Evolutionary conservation across 176 grass and related monocot genomes (phyloP).

Genomic region (Urochloa ruziziensis): DNA sequence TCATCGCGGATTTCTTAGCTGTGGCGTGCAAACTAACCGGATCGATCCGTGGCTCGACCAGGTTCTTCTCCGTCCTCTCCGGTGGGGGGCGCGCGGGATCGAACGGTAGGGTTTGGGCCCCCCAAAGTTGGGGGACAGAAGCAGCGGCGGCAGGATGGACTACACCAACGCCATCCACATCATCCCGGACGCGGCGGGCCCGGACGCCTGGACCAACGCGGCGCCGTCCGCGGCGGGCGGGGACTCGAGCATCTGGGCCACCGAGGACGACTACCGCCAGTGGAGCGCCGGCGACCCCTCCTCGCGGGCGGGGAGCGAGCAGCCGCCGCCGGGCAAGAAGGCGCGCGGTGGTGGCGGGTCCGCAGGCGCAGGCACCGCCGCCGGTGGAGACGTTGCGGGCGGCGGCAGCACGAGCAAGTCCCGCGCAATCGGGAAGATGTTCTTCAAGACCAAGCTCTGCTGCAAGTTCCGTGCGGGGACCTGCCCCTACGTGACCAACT

Average conservation of each 20-base stretch:
- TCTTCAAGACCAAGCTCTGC: constrained; percentile 99
- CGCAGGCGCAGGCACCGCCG: background rate
- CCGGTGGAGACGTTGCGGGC: background rate
- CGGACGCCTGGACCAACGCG: constrained; percentile 50
- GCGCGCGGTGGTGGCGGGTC: constrained; percentile 31
- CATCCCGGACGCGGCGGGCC: constrained; percentile 64
- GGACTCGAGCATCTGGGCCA: constrained; percentile 76
- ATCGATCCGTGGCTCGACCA: background rate
- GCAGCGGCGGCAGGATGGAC: constrained; percentile 39
- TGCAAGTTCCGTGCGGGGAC: constrained; percentile 91
- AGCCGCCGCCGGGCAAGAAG: constrained; percentile 78
- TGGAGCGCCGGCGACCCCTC: constrained; percentile 53
- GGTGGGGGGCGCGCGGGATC: background rate
- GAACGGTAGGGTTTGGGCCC: background rate
- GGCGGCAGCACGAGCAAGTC: constrained; percentile 59
- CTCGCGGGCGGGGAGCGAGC: constrained; percentile 81
- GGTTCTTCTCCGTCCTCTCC: background rate
- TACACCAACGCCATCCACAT: constrained; percentile 85
- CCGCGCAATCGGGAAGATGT: constrained; percentile 92
- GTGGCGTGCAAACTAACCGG: background rate
- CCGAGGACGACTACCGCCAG: constrained; percentile 84
- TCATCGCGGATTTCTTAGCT: background rate
- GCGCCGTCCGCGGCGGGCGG: constrained; percentile 17
- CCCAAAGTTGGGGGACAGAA: background rate
- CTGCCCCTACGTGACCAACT: constrained; percentile 92